Evolutionary conservation across 2,329 filamentous ascomycete species (phyloP), one percentile per base, ranked within the genome.

Genomic region (Monosporascus sp.): DNA sequence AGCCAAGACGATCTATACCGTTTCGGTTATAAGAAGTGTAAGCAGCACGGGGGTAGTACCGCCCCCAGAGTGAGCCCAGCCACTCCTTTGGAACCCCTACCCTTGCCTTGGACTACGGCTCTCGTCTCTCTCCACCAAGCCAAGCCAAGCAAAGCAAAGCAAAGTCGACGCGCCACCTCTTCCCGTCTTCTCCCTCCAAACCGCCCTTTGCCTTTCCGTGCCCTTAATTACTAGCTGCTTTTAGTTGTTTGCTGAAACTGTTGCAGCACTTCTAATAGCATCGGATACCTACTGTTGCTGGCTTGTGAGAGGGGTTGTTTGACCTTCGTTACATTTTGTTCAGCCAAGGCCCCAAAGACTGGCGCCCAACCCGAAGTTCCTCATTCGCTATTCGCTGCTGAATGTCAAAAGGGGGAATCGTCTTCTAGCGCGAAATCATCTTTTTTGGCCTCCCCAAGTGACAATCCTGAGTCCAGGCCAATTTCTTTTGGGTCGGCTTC

Each of bases 131-230:
- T 39, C 48, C 44, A 41, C 27, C 48, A 24, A 27, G 35, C 39
- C 49, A 43, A 49, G 36, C 50, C 50, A 52, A 15, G 35, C 50
- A 27, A 39, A 37, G 44, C 50, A 52, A 39, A 49, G 35, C 38
- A 46, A 50, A 48, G 25, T 50, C 48, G 39, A 38, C 53, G 53
- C 53, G 50, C 53, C 53, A 54, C 52, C 49, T 36, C 49, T n/a
- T 31, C 43, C 50, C 52, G 44, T 43, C 48, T n/a, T 31, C 43
- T 44, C 48, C 43, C 37, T 22, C 47, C 44, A 20, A 27, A 37
- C 39, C 47, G n/a, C 39, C 22, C 39, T 3, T 43, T 20, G 11
- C 17, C 18, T 20, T 18, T 20, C 18, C 22, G 39, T 20, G n/a
- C 14, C 18, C 17, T 8, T n/a, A 39, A 20, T 39, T 6, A 43